Evolutionary conservation across 1,139 yeast genomes (phyloP).

Genomic region (Arxiozyma slooffiae): DNA sequence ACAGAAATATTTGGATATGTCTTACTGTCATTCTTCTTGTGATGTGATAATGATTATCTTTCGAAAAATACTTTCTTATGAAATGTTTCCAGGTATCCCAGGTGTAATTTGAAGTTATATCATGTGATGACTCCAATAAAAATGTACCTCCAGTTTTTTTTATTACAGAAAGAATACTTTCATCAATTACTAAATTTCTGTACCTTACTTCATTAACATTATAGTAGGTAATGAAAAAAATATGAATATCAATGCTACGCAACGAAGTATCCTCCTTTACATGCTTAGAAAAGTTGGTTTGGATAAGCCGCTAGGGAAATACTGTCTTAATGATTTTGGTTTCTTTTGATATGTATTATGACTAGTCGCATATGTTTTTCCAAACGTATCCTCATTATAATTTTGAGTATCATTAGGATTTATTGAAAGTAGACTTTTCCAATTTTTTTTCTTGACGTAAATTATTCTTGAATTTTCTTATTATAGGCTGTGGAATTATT

Average conservation of each 20-base stretch:
- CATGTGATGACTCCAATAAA: background rate
- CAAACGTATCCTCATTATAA: slow-evolving; percentile 12
- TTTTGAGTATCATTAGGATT: slow-evolving; percentile 15
- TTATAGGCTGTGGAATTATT: slow-evolving; percentile 20
- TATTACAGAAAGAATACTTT: slow-evolving; percentile 5
- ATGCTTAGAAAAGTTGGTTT: background rate
- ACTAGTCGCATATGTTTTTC: slow-evolving; percentile 10
- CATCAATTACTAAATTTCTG: slow-evolving; percentile 18
- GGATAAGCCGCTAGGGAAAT: slow-evolving; percentile 13
- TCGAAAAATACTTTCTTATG: background rate
- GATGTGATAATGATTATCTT: slow-evolving; percentile 13
- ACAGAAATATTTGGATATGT: slow-evolving; percentile 71
- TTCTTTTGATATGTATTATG: background rate
- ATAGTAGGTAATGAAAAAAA: slow-evolving; percentile 7
- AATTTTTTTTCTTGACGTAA: slow-evolving; percentile 19
- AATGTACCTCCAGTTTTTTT: slow-evolving; percentile 5
- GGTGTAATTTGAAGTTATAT: background rate
- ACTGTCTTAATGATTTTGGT: slow-evolving; percentile 1
- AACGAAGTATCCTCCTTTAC: background rate
- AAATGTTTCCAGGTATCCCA: background rate
- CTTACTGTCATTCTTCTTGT: slow-evolving; percentile 55
- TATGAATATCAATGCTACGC: background rate
- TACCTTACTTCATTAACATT: slow-evolving; percentile 19
- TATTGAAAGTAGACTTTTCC: slow-evolving; percentile 15
- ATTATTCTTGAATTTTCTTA: slow-evolving; percentile 17